Evolutionary conservation across 495 filamentous ascomycete species (phyloP).

Genomic region (Aspergillus taichungensis): DNA sequence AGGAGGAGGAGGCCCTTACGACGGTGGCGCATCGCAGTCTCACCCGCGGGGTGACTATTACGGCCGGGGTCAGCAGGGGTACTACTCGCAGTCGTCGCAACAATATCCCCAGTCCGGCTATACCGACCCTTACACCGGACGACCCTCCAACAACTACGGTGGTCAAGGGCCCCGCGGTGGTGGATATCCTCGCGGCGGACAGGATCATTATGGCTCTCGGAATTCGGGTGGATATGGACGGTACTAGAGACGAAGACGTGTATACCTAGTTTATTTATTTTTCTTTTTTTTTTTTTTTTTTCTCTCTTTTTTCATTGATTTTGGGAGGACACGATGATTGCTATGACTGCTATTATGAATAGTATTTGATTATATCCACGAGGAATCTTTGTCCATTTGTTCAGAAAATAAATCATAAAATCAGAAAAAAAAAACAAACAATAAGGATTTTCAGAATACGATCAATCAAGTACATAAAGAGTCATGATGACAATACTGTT

Average conservation of each 20-base stretch:
- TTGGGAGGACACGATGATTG: too few species aligned
- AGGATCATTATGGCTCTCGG: conserved; percentile 19
- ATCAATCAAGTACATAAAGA: too few species aligned
- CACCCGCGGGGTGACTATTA: conserved; percentile 20
- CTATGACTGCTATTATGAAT: too few species aligned
- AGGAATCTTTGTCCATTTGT: too few species aligned
- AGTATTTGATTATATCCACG: too few species aligned
- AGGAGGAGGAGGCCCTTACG: not conserved
- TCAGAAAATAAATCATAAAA: too few species aligned
- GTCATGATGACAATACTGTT: not conserved
- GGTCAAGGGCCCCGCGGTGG: conserved; percentile 20
- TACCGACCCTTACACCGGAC: conserved; percentile 11
- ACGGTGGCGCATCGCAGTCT: not conserved
- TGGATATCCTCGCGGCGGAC: conserved; percentile 22
- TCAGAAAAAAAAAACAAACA: too few species aligned
- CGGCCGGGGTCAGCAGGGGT: conserved; percentile 23
- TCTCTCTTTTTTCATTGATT: not conserved
- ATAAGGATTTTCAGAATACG: too few species aligned
- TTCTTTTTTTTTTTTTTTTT: not conserved
- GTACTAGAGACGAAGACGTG: conserved; percentile 16
- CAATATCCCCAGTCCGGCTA: not conserved
- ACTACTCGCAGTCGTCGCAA: conserved; percentile 13
- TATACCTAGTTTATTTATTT: too few species aligned
- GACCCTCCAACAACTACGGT: conserved; percentile 15
- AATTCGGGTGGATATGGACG: conserved; percentile 31